Percentiles rank a stretch among this genome's conserved stretches.
Evolutionary conservation across 768 basidiomycete species (phyloP).

Genomic region (Tricholoma sp.): DNA sequence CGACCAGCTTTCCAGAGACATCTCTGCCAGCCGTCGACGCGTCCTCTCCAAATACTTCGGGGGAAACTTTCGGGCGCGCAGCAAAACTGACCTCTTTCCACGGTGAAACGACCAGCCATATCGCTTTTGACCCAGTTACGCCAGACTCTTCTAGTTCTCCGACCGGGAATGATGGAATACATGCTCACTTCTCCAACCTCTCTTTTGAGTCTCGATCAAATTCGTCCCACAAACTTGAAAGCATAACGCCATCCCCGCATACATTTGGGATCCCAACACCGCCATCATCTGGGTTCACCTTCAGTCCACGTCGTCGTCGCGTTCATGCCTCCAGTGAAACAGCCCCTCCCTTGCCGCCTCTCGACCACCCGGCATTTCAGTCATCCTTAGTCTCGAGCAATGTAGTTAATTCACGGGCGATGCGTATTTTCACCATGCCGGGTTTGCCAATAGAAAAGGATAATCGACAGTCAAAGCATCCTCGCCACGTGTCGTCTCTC

Average conservation of each 20-base stretch:
- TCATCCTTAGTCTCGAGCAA: slow-evolving; percentile 3
- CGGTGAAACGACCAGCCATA: not conserved
- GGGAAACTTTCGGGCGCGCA: slow-evolving; percentile 13
- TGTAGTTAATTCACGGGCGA: not conserved
- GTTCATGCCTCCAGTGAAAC: slow-evolving; percentile 26
- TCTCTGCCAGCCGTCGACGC: not conserved
- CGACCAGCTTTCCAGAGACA: not conserved
- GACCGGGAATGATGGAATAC: not conserved
- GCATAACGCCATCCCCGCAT: slow-evolving; percentile 24
- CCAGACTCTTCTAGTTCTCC: not conserved
- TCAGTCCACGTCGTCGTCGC: slow-evolving; percentile 17
- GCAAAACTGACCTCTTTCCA: not conserved
- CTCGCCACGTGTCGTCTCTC: slow-evolving; percentile 20
- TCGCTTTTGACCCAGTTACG: not conserved
- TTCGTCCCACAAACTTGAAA: slow-evolving; percentile 12
- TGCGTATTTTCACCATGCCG: not conserved
- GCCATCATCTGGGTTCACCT: slow-evolving; percentile 23
- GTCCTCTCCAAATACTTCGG: slow-evolving; percentile 8
- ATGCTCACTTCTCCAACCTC: slow-evolving; percentile 1
- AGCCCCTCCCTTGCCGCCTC: slow-evolving; percentile 51
- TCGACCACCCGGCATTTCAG: slow-evolving; percentile 40
- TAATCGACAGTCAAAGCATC: slow-evolving; percentile 1
- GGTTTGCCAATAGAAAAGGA: not conserved
- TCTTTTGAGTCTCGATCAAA: slow-evolving; percentile 11
- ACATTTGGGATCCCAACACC: slow-evolving; percentile 30